Percentiles rank a stretch among this genome's conserved stretches.
phyloP scores from a whole-genome alignment of 1,284 basidiomycete genomes.

The Fomitopsis schrenkii region DNA sequence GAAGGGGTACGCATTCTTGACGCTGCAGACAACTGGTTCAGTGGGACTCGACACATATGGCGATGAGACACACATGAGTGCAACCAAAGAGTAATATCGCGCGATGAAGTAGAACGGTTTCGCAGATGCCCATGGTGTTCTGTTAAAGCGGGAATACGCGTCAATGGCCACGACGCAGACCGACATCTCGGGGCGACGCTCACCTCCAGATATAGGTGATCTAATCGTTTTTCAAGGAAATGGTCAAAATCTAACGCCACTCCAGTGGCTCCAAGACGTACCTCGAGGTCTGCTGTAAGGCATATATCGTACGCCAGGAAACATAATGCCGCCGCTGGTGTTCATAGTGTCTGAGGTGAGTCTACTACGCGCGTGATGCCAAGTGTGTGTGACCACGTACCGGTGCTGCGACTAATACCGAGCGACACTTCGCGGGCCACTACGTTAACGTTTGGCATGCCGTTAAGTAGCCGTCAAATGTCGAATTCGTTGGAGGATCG shows the following conservation, averaged over 20 bases:
- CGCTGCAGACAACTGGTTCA: slow-evolving; percentile 7
- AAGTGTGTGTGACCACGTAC: neutral
- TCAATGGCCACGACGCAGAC: neutral
- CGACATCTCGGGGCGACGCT: neutral
- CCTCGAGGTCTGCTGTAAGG: slow-evolving; percentile 36
- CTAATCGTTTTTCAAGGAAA: neutral
- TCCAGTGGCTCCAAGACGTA: slow-evolving; percentile 8
- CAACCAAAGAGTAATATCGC: slow-evolving; percentile 23
- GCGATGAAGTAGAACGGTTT: slow-evolving; percentile 24
- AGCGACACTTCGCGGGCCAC: neutral
- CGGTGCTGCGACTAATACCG: neutral
- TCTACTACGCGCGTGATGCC: neutral
- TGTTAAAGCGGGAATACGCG: neutral
- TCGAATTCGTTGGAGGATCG: neutral
- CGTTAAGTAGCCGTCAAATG: neutral
- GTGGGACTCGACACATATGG: neutral
- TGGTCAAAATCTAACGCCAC: no score
- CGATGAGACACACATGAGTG: slow-evolving; percentile 17
- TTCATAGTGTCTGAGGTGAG: neutral
- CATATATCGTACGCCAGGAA: slow-evolving; percentile 36
- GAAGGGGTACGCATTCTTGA: slow-evolving; percentile 15
- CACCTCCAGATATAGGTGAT: slow-evolving; percentile 16
- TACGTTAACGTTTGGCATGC: neutral
- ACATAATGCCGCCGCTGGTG: slow-evolving; percentile 12
- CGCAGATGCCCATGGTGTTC: slow-evolving; percentile 22